Percentiles rank a stretch among this genome's conserved stretches.
Evolutionary conservation across 345 rosid species (phyloP).

Genomic region (Trapa bicornis): DNA sequence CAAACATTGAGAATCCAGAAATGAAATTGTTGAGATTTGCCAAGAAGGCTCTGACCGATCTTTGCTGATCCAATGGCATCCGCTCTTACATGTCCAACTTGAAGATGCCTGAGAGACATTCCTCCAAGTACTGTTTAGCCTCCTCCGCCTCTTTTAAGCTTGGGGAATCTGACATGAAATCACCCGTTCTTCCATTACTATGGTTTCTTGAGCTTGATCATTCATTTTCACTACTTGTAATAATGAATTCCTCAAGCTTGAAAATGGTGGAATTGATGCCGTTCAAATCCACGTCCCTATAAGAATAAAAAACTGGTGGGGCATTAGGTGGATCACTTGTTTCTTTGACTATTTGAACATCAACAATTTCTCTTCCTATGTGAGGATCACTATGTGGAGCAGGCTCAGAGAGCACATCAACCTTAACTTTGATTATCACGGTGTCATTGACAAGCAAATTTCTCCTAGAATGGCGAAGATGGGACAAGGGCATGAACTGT

Average conservation of each 20-base stretch:
- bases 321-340: neutral
- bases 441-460: slow-evolving; percentile 8
- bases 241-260: neutral
- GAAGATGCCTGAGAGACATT: slow-evolving; percentile 4
- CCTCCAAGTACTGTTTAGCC: slow-evolving; percentile 9
- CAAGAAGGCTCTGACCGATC: slow-evolving; percentile 4
- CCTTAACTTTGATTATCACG: slow-evolving; percentile 4
- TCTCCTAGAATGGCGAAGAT: neutral
- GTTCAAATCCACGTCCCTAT: neutral
- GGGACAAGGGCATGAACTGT: neutral
- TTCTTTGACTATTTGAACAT: neutral
- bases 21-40: slow-evolving; percentile 6
- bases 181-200: neutral
- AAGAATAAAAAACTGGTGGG: neutral
- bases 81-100: slow-evolving; percentile 3
- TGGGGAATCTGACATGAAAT: neutral
- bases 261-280: neutral
- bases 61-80: neutral
- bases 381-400: too few relatives aligned
- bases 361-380: neutral
- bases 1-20: slow-evolving; percentile 9
- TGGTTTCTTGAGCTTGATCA: neutral
- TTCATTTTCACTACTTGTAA: neutral
- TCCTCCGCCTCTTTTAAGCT: slow-evolving; percentile 8
- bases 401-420: slow-evolving; percentile 1